Evolutionary conservation across 345 rosid genomes (phyloP).

Genomic region (Ceriops decandra): DNA sequence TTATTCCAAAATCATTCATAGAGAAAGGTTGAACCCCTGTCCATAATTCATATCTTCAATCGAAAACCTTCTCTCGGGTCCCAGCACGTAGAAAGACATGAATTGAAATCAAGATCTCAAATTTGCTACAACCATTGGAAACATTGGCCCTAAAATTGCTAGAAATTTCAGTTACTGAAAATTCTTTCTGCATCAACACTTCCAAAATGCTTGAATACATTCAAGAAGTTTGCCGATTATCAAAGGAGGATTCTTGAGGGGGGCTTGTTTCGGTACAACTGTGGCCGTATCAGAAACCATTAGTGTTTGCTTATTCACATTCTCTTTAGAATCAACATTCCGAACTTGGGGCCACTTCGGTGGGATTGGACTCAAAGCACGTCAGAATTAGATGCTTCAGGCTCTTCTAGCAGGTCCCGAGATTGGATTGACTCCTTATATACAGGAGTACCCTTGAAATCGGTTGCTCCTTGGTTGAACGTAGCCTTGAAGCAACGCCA

Average conservation of each 20-base stretch:
- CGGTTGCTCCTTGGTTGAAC: slow-evolving; percentile 86
- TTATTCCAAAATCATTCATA: too few relatives aligned
- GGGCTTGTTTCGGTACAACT: slow-evolving; percentile 6
- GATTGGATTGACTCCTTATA: slow-evolving; percentile 74
- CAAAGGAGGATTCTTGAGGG: slow-evolving; percentile 14
- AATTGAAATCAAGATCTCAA: background rate
- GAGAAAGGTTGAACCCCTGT: too few relatives aligned
- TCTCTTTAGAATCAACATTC: slow-evolving; percentile 39
- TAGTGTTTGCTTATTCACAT: slow-evolving; percentile 11
- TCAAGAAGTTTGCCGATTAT: slow-evolving; percentile 7
- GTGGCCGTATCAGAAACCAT: slow-evolving; percentile 2
- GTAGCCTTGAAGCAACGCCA: slow-evolving; percentile 71
- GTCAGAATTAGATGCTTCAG: slow-evolving; percentile 63
- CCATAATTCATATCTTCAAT: too few relatives aligned
- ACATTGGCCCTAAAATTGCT: background rate
- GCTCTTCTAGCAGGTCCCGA: slow-evolving; percentile 68
- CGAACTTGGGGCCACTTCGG: slow-evolving; percentile 91
- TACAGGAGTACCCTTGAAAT: slow-evolving; percentile 81
- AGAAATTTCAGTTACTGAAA: background rate
- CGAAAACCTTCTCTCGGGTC: too few relatives aligned
- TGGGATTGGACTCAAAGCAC: slow-evolving; percentile 96
- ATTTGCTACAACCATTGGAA: background rate
- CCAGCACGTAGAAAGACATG: background rate
- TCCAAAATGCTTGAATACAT: slow-evolving; percentile 13
- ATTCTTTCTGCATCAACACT: slow-evolving; percentile 12